phyloP scores from a whole-genome alignment of 495 filamentous ascomycete species.

The Letharia lupina region DNA sequence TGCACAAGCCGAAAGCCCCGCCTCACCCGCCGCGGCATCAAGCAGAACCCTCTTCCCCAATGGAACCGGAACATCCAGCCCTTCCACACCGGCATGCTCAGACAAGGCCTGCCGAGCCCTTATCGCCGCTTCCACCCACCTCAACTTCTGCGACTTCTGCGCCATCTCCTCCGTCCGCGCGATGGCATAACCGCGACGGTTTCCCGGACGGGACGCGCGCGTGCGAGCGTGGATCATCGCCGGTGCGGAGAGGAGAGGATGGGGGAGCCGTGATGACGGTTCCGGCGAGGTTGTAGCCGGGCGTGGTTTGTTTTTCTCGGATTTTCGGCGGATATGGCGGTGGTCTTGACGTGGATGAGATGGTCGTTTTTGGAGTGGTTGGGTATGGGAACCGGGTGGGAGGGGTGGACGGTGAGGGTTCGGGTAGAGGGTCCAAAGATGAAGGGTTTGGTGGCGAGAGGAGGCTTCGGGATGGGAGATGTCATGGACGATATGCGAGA shows the following conservation, averaged over 20 bases:
- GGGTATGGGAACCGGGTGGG: conserved; percentile 33
- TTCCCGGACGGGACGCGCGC: conserved; percentile 34
- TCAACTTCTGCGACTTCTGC: conserved; percentile 39
- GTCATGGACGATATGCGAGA: background rate
- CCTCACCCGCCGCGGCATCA: conserved; percentile 43
- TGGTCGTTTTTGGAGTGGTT: conserved; percentile 37
- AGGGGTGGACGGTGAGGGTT: conserved; percentile 23
- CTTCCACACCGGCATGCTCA: conserved; percentile 34
- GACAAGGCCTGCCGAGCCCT: conserved; percentile 57
- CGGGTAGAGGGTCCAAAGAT: conserved; percentile 23
- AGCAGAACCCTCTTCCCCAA: conserved; percentile 39
- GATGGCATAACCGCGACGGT: too few species aligned
- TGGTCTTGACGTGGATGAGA: conserved; percentile 50
- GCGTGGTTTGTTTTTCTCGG: conserved; percentile 13
- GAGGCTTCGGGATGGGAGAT: background rate
- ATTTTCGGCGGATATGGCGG: conserved; percentile 35
- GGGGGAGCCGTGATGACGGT: too few species aligned
- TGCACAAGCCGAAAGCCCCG: conserved; percentile 51
- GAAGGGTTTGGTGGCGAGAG: conserved; percentile 19
- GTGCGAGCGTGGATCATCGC: conserved; percentile 47
- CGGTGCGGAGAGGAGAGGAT: conserved; percentile 43
- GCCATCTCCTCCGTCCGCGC: conserved; percentile 44
- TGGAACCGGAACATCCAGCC: conserved; percentile 16
- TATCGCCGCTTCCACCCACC: conserved; percentile 42
- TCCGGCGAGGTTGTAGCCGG: too few species aligned